Base-by-base conservation (phyloP, 179 eudicot genomes). In the Beta corolliflora region DNA sequence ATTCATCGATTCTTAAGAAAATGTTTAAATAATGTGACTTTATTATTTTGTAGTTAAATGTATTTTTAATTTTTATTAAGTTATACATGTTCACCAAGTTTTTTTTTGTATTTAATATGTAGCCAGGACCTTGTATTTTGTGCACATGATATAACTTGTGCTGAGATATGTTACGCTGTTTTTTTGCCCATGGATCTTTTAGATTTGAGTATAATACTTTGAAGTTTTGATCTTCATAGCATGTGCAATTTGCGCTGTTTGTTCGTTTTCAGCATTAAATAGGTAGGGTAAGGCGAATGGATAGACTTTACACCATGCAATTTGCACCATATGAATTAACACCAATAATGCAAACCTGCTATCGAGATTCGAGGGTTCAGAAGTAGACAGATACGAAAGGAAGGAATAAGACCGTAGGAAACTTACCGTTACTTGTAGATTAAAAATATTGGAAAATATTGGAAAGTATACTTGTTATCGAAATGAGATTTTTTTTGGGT, bases 21-120 rank as follows among this genome's bases (percentile, higher is more conserved):
- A 29, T 16, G 21, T 52, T 56, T 52, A 41, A 77, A 58, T 75
- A 79, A 78, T 69, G 75, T 41, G 31, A 81, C 52, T 31, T 80
- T 29, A 58, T 75, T 75, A 67, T 56, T 75, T 61, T 58, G 76
- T 81, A 81, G 58, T 78, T 29, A n/a, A 63, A 54, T 58, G 16
- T 48, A 70, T 58, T 25, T 61, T 2, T 70, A 61, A 58, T 61
- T 46, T 60, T 77, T 45, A 76, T 76, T 41, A 53, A 76, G 70
- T 23, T 66, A 76, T 58, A 81, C 63, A 23, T 61, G 69, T 61
- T 60, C 55, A 36, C 25, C 23, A 52, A 71, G 25, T 19, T 36
- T 36, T 36, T 36, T 75, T 19, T 66, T 76, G 80, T 76, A 76
- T 59, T 69, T 59, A 77, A 21, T 25, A n/a, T 29, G 60, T 45